These are phyloP conservation scores for Saccharomycopsis amapae DNA, from an alignment of 805 yeast genomes.

Conservation along the genomic window DNA sequence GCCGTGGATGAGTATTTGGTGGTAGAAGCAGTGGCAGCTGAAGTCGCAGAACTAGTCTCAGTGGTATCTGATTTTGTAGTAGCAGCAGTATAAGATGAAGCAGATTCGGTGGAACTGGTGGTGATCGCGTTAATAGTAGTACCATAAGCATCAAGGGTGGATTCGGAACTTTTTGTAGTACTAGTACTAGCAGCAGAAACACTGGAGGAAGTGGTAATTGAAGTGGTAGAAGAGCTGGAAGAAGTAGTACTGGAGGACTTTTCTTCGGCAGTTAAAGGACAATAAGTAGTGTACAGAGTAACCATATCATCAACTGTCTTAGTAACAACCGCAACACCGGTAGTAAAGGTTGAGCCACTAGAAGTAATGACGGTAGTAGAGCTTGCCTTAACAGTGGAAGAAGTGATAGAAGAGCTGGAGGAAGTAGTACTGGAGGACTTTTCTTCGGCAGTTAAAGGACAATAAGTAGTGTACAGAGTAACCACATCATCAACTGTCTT, in stretches of 20 bases:
- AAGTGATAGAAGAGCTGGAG: slow-evolving; percentile 9
- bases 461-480: slow-evolving; percentile 25
- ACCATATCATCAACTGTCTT: slow-evolving; percentile 24
- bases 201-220: background rate
- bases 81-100: background rate
- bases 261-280: slow-evolving; percentile 25
- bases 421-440: slow-evolving; percentile 15
- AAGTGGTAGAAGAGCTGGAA: background rate
- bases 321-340: slow-evolving; percentile 25
- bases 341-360: slow-evolving; percentile 19
- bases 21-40: background rate
- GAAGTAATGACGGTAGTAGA: slow-evolving; percentile 9
- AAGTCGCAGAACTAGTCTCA: background rate
- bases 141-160: background rate
- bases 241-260: background rate
- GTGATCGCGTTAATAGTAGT: background rate
- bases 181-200: background rate
- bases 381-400: slow-evolving; percentile 12
- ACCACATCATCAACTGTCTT: slow-evolving; percentile 19
- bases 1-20: too few species aligned
- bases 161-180: background rate
- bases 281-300: slow-evolving; percentile 26
- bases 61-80: background rate
- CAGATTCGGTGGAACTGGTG: background rate
- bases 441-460: slow-evolving; percentile 23